Evolutionary conservation across 108 stramenopile genomes (phyloP), one percentile per base, ranked within the genome.

Genomic region (Heterococcus sp.): DNA sequence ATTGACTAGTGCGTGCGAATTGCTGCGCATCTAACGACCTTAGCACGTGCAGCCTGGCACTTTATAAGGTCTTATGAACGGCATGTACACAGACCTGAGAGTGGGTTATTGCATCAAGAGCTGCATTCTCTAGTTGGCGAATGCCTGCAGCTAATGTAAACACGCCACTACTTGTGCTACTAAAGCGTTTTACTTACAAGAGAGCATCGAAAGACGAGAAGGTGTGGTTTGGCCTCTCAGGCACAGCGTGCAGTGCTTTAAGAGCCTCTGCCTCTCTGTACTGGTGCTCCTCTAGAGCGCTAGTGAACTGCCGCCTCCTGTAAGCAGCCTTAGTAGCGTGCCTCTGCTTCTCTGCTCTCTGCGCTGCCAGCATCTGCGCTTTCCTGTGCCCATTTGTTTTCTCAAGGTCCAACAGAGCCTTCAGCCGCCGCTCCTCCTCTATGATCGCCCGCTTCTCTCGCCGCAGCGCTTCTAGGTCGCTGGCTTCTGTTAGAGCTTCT

Each of bases 391-490:
- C 75, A 0, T 82, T 86, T 65, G 77, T 84, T 79, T 89, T 89
- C 37, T 90, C 89, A 0, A 90, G 72, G 63, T 89, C 88, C 21
- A 90, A 72, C 33, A 90, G 83, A 30, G 90, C 90, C 73, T 87
- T 86, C 21, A 90, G 72, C 27, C 90, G 76, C 5, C 86, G 89
- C 86, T 90, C 90, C 65, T 90, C 90, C 30, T 87, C 84, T 28
- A 89, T 74, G 36, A 90, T 90, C 5, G 88, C 88, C 11, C 89
- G 69, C 86, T 90, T 90, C 37, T 90, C 90, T 29, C 77, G 76
- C 0, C 90, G 82, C 14, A 90, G 73, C 14, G 90, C 88, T 35
- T 90, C 90, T 3, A 90, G 78, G 68, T 90, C 90, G 3, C 84
- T 87, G 32, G 86, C 88, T 37, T 90, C 90, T 4, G 86, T 79